Evolutionary conservation across 202 grass and related monocot species (phyloP).

Genomic region (Sporobolus alterniflorus): DNA sequence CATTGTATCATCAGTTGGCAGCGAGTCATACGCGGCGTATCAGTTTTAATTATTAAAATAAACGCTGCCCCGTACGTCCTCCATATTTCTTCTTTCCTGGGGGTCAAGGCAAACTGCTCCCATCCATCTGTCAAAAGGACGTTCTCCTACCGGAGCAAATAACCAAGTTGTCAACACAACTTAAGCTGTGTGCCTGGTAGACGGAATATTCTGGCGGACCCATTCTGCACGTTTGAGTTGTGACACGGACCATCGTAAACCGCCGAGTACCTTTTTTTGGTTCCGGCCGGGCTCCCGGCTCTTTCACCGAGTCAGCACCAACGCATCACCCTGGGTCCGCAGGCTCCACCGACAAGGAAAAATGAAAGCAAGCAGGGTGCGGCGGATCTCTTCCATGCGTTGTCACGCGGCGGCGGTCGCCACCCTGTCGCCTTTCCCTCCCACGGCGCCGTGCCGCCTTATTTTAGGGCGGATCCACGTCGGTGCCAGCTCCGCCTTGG

Average conservation of each 20-base stretch:
- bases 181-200: no score
- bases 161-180: neutral
- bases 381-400: neutral
- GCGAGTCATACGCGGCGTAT: neutral
- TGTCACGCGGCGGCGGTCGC: neutral
- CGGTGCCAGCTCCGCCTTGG: neutral
- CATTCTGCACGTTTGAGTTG: no score
- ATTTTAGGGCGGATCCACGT: neutral
- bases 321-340: no score
- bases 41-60: neutral
- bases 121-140: neutral
- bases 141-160: no score
- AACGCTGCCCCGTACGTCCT: no score
- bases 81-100: constrained; percentile 21
- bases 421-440: neutral
- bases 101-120: neutral
- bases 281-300: no score
- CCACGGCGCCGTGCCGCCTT: neutral
- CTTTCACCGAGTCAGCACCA: no score
- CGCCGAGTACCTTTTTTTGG: no score
- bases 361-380: neutral
- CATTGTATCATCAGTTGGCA: neutral
- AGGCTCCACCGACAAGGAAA: no score
- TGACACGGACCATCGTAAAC: no score
- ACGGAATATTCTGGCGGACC: no score